Conservation (phyloP, 2,329 filamentous ascomycete species). For the Aureobasidium lini region DNA sequence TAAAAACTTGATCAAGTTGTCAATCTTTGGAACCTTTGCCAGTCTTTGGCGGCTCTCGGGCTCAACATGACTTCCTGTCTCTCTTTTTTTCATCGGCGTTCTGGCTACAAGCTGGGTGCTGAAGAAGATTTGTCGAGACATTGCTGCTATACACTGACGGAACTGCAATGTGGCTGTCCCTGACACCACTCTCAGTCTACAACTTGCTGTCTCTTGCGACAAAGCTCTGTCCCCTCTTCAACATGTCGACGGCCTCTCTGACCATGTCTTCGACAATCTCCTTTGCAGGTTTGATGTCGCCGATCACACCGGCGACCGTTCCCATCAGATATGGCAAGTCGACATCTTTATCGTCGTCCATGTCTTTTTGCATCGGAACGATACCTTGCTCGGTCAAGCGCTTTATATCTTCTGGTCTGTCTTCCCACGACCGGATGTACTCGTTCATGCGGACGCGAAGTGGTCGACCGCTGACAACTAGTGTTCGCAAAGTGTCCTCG, state of each 20-base stretch:
- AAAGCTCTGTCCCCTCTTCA: conserved; percentile 57
- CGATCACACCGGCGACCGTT: conserved; percentile 75
- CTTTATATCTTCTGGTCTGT: conserved; percentile 64
- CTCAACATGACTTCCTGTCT: background rate
- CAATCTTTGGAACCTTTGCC: background rate
- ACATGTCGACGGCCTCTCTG: conserved; percentile 59
- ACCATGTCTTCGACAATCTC: conserved; percentile 92
- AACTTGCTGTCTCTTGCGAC: conserved; percentile 42
- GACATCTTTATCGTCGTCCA: conserved; percentile 68
- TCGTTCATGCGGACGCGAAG: conserved; percentile 74
- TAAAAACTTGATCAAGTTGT: background rate
- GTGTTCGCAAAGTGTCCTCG: conserved; percentile 71
- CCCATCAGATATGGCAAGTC: conserved; percentile 91
- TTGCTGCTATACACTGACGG: background rate
- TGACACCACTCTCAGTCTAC: conserved; percentile 20
- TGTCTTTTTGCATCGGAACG: conserved; percentile 73
- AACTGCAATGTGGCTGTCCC: background rate
- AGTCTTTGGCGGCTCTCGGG: too few relatives aligned
- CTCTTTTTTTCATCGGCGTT: background rate
- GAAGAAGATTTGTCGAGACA: background rate
- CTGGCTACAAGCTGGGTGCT: background rate
- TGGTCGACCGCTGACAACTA: conserved; percentile 76
- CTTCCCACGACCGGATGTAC: conserved; percentile 77
- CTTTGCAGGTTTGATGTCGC: conserved; percentile 68
- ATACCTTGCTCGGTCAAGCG: conserved; percentile 68